Base-by-base conservation (phyloP, 306 rosid species). In the Albizia julibrissin region DNA sequence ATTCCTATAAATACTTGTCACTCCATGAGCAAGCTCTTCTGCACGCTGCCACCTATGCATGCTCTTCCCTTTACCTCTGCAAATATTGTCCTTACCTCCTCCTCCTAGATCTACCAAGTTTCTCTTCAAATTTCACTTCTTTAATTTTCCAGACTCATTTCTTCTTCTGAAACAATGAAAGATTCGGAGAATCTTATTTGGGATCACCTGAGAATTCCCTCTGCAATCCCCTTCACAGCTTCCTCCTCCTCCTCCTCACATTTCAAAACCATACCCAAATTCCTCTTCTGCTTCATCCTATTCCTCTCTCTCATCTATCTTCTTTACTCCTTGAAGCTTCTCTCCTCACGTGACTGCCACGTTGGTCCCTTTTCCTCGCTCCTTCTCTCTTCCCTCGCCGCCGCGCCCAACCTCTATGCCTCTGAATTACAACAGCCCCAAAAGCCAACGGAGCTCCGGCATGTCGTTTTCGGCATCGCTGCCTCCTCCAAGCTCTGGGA, bases 401-500 rank as follows among this genome's bases (percentile, higher is more conserved):
- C 42, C 8, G 3, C 2, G 1, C 70, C 70, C 70, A 31, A 6
- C 26, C 13, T 26, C n/a, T 31, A 65, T 33, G 40, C 27, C 72
- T 37, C 72, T 2, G n/a, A 70, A 26, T 71, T 10, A 7, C 58
- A 24, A 4, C 24, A 37, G 37, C 6, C 58, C 37, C 75, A 13
- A 27, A 24, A 5, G 13, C 72, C n/a, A 15, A 93, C 97, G 29
- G 89, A 88, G 43, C 86, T 94, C 52, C 83, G 85, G 1, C 93
- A 93, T 83, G 70, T 96, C 0, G 95, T 92, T 1, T 96, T 96
- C 84, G 98, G 98, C 67, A 94, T 96, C 74, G 98, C 97, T 0
- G 97, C 98, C 9, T 93, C 99, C 27, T 82, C 97, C 1, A 96
- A 90, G 82, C 89, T 93, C 1, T 96, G 99, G 99, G 79, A 82